Evolutionary conservation across 2,329 filamentous ascomycete genomes (phyloP).

Genomic region (Arthrobotrys pseudoclavata): DNA sequence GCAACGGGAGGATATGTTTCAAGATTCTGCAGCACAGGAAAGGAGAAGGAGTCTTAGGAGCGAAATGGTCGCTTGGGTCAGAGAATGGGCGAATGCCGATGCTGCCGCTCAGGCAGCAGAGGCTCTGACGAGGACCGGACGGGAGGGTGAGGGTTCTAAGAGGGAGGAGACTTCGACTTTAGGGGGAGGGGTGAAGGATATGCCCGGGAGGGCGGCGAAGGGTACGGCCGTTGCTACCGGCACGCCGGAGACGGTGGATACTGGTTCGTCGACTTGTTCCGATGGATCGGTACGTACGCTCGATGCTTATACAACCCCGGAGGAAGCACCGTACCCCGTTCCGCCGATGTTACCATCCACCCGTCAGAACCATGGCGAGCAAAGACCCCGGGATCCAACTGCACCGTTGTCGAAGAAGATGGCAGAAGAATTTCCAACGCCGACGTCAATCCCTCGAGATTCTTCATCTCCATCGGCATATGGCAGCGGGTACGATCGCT

Average conservation of each 20-base stretch:
- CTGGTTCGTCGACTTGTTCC: slow-evolving; percentile 43
- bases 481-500: slow-evolving; percentile 20
- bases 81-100: slow-evolving; percentile 56
- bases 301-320: slow-evolving; percentile 40
- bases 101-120: slow-evolving; percentile 50
- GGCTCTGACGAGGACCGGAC: slow-evolving; percentile 3
- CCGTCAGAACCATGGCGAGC: slow-evolving; percentile 21
- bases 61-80: slow-evolving; percentile 57
- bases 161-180: slow-evolving; percentile 31
- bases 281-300: slow-evolving; percentile 50
- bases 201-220: slow-evolving; percentile 22
- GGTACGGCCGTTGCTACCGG: background rate
- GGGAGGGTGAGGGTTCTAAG: slow-evolving; percentile 11
- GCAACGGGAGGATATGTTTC: slow-evolving; percentile 42
- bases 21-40: slow-evolving; percentile 23
- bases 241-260: background rate
- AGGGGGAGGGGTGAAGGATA: slow-evolving; percentile 12
- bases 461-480: slow-evolving; percentile 30
- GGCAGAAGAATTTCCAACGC: slow-evolving; percentile 50
- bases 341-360: slow-evolving; percentile 46
- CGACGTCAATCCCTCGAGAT: slow-evolving; percentile 48
- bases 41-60: slow-evolving; percentile 46
- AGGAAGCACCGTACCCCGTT: slow-evolving; percentile 49
- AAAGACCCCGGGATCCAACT: slow-evolving; percentile 41
- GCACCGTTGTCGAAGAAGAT: slow-evolving; percentile 38